phyloP scores from a whole-genome alignment of 169 alveolate species.

The Plasmodium sp. region DNA sequence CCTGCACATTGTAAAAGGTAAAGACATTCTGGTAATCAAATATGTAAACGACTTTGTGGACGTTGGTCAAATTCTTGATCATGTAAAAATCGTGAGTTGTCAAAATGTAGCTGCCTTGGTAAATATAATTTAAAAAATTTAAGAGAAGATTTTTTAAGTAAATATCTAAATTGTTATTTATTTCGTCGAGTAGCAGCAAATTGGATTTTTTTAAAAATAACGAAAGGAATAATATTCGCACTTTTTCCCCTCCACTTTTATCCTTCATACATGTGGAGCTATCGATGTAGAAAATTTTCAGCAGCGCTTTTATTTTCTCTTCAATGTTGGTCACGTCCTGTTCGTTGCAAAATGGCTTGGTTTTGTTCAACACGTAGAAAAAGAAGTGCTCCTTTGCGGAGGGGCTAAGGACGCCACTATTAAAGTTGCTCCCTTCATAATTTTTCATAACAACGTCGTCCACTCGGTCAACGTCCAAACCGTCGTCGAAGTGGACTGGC shows the following conservation, averaged over 20 bases:
- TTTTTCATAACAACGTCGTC: neutral
- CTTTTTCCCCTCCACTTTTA: slow-evolving; percentile 83
- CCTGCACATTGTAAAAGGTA: slow-evolving; percentile 76
- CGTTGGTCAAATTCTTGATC: slow-evolving; percentile 71
- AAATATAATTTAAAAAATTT: slow-evolving; percentile 76
- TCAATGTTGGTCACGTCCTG: slow-evolving; percentile 21
- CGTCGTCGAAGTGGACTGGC: slow-evolving; percentile 28
- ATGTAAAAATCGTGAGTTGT: slow-evolving; percentile 84
- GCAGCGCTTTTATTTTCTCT: slow-evolving; percentile 73
- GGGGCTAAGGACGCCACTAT: neutral
- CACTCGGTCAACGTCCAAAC: neutral
- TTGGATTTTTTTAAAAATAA: slow-evolving; percentile 80
- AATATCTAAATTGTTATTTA: slow-evolving; percentile 82
- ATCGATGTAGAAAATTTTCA: slow-evolving; percentile 78
- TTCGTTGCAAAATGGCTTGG: slow-evolving; percentile 28
- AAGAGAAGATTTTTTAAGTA: slow-evolving; percentile 77
- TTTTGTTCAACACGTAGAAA: slow-evolving; percentile 53
- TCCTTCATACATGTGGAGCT: slow-evolving; percentile 75
- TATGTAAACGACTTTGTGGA: slow-evolving; percentile 73
- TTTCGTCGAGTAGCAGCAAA: slow-evolving; percentile 82
- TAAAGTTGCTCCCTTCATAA: neutral
- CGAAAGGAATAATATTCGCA: slow-evolving; percentile 78
- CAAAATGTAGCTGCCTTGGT: slow-evolving; percentile 80
- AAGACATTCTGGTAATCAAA: slow-evolving; percentile 74
- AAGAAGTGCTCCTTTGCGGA: slow-evolving; percentile 10